Conservation (phyloP, 140 eudicot species). For the Ambrosia hybrid region DNA sequence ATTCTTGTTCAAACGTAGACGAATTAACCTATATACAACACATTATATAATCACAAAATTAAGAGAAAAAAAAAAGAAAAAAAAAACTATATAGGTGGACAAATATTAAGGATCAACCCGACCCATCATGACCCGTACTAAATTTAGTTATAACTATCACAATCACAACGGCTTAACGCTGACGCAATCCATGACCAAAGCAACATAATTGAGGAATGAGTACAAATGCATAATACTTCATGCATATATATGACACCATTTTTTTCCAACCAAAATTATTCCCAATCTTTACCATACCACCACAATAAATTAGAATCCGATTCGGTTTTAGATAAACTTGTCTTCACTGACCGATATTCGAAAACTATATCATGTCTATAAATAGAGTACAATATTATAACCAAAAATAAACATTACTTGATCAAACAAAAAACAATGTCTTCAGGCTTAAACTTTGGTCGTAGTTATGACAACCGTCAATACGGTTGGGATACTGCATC, state of each 20-base stretch:
- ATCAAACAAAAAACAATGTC: slow-evolving; percentile 21
- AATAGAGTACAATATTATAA: slow-evolving; percentile 15
- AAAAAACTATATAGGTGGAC: too few species aligned
- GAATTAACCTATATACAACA: background rate
- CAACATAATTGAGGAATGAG: background rate
- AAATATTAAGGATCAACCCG: background rate
- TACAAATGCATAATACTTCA: slow-evolving; percentile 15
- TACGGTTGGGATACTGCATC: slow-evolving; percentile 30
- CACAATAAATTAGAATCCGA: slow-evolving; percentile 34
- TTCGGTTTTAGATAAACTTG: slow-evolving; percentile 23
- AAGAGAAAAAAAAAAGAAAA: too few species aligned
- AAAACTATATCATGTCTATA: slow-evolving; percentile 23
- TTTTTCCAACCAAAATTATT: slow-evolving; percentile 25
- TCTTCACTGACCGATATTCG: slow-evolving; percentile 13
- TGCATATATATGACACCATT: slow-evolving; percentile 6
- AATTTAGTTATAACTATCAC: background rate
- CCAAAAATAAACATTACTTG: slow-evolving; percentile 7
- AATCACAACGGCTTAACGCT: too few species aligned
- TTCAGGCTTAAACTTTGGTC: slow-evolving; percentile 17
- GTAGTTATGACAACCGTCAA: slow-evolving; percentile 15
- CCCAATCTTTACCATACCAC: slow-evolving; percentile 11
- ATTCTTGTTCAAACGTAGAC: background rate
- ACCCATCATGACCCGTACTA: background rate
- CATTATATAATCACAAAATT: background rate
- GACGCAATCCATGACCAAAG: background rate